Evolutionary conservation across 139 green algal genomes (phyloP).

Genomic region (Desmodesmus armatus): DNA sequence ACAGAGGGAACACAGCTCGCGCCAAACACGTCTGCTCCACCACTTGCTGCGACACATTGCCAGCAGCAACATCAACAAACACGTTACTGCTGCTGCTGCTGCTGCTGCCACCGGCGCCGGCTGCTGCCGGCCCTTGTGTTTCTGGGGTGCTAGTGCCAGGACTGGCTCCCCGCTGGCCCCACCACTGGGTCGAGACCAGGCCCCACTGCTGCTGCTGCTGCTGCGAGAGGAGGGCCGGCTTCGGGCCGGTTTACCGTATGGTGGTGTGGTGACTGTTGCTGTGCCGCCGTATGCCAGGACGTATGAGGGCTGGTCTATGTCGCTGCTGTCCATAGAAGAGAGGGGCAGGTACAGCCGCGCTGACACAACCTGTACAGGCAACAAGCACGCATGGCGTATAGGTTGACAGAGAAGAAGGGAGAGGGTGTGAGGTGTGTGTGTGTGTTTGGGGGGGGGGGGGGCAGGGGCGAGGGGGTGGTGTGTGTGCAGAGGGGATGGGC

Average conservation of each 20-base stretch:
- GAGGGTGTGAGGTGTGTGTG: too few relatives aligned
- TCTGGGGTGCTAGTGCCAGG: not conserved
- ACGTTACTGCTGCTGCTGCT: not conserved
- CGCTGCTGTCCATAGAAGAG: slow-evolving; percentile 28
- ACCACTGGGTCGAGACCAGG: not conserved
- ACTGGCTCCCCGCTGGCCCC: not conserved
- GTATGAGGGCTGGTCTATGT: slow-evolving; percentile 37
- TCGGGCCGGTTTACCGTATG: not conserved
- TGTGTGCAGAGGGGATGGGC: not conserved
- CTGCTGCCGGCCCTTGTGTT: not conserved
- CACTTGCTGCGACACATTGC: slow-evolving; percentile 26
- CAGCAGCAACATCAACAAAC: not conserved
- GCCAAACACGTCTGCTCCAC: not conserved
- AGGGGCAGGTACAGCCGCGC: slow-evolving; percentile 31
- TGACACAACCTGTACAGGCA: slow-evolving; percentile 30
- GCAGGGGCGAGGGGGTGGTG: not conserved
- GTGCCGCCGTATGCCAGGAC: slow-evolving; percentile 5
- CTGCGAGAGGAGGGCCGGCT: not conserved
- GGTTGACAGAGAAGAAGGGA: not conserved
- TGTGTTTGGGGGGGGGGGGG: not conserved
- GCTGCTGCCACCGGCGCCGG: not conserved
- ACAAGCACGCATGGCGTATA: not conserved
- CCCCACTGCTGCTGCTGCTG: slow-evolving; percentile 24
- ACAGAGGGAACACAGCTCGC: slow-evolving; percentile 23
- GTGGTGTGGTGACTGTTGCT: slow-evolving; percentile 5